Base-by-base conservation (phyloP, 2,329 filamentous ascomycete genomes). In the Lecanicillium sp. region DNA sequence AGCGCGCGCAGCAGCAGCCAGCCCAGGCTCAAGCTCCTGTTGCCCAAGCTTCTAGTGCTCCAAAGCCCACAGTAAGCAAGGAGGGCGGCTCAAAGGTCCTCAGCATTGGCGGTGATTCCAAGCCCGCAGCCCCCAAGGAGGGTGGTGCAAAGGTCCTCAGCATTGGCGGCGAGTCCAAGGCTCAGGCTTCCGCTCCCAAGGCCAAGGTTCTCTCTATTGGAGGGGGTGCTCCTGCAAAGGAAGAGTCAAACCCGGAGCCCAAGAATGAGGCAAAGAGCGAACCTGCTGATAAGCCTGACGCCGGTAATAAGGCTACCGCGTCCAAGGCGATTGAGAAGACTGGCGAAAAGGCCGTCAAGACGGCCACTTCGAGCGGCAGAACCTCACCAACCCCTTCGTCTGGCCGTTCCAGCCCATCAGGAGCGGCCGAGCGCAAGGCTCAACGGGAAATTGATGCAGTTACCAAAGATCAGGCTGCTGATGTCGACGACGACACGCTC, bases 261-360 rank as follows among this genome's bases (percentile, higher is more conserved):
- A 67, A 71, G 50, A 65, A 72, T 35, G 70, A 77, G 39, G 45
- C 60, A 33, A 73, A 73, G 57, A 56, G 67, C 37, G 68, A 70
- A 22, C 62, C 65, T 57, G 59, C 60, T 7, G 56, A 65, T 35
- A 68, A 68, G 32, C 64, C 79, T 3, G 82, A 85, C 47, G 82
- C 83, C 19, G 85, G 86, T 20, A 73, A 88, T 44, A 95, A 95
- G 65, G 80, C 84, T n/a, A 70, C 83, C 2, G 90, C 89, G 4
- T 70, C 78, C 36, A 95, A 95, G 65, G 89, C 90, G 9, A 86
- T 95, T 46, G 87, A 94, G 55, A 95, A 95, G 73, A 83, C 85
- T 0, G 85, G 88, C 39, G 82, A 89, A 57, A 71, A 62, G 48
- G 47, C 76, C 38, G 22, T 6, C 6, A 25, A 58, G 57, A 62